phyloP scores from a whole-genome alignment of 768 basidiomycete species.

The Wakefieldia striispora region DNA sequence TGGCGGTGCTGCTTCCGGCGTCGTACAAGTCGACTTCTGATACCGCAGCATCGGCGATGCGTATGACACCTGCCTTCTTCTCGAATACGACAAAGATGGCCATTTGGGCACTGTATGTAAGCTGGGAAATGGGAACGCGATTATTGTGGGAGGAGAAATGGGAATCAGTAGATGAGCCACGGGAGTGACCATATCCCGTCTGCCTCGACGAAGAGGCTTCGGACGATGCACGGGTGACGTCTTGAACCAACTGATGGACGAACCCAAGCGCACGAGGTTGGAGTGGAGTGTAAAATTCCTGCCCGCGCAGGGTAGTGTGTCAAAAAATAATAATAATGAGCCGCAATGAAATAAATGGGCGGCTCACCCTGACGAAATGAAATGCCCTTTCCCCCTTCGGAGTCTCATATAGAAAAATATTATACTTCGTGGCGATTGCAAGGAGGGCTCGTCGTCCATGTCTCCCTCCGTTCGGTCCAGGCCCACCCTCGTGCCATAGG shows the following conservation, averaged over 20 bases:
- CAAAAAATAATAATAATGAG: neutral
- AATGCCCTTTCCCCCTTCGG: conserved; percentile 82
- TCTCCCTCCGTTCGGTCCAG: conserved; percentile 41
- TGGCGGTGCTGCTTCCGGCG: conserved; percentile 15
- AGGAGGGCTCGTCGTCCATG: conserved; percentile 53
- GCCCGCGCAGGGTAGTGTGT: neutral
- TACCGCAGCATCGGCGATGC: conserved; percentile 76
- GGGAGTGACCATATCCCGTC: conserved; percentile 36
- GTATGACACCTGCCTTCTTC: conserved; percentile 84
- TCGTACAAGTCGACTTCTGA: conserved; percentile 71
- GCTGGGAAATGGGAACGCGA: conserved; percentile 29
- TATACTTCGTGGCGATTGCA: conserved; percentile 72
- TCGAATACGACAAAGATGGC: conserved; percentile 83
- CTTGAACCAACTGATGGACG: conserved; percentile 64
- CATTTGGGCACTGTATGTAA: conserved; percentile 67
- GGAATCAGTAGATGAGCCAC: conserved; percentile 42
- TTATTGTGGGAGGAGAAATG: conserved; percentile 26
- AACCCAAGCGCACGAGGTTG: conserved; percentile 66
- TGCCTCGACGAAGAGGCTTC: conserved; percentile 35
- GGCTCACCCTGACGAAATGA: conserved; percentile 66
- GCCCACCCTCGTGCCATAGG: conserved; percentile 60
- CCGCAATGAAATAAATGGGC: conserved; percentile 23
- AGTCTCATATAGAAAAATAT: conserved; percentile 76
- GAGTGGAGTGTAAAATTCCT: conserved; percentile 85
- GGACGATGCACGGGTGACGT: conserved; percentile 43